Conservation (phyloP, 495 filamentous ascomycete species). For the Penicillium tannophilum region DNA sequence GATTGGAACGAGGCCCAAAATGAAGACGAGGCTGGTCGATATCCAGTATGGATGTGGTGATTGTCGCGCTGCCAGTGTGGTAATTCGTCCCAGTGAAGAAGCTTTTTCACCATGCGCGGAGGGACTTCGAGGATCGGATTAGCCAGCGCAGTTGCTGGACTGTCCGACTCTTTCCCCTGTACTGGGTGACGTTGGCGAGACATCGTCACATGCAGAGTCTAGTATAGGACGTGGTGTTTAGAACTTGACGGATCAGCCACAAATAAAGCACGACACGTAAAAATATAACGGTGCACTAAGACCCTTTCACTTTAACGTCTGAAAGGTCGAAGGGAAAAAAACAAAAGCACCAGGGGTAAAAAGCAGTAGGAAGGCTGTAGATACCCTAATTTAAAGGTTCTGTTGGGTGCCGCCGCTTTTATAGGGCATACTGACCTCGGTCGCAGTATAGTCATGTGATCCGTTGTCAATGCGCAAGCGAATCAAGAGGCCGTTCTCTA, state of each 20-base stretch:
- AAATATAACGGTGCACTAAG: constrained; percentile 10
- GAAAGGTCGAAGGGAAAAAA: constrained; percentile 1
- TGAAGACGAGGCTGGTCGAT: constrained; percentile 69
- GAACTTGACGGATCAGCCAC: constrained; percentile 21
- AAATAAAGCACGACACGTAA: constrained; percentile 18
- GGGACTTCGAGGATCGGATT: constrained; percentile 14
- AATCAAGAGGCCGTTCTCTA: no score
- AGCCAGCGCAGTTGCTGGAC: neutral
- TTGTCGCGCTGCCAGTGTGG: constrained; percentile 76
- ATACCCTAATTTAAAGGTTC: neutral
- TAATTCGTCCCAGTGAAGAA: constrained; percentile 65
- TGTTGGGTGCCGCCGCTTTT: neutral
- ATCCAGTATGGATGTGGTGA: constrained; percentile 70
- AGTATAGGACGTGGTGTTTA: constrained; percentile 17
- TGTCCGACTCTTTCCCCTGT: constrained; percentile 24
- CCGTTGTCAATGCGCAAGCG: no score
- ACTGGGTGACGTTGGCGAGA: constrained; percentile 41
- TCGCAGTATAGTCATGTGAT: no score
- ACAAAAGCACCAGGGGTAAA: neutral
- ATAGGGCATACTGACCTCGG: neutral
- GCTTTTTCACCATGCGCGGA: constrained; percentile 34
- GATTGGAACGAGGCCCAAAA: constrained; percentile 64
- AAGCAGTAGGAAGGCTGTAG: constrained; percentile 11
- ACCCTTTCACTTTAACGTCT: neutral
- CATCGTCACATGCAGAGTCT: constrained; percentile 35